phyloP scores from a whole-genome alignment of 2,329 filamentous ascomycete genomes.

The Arachnomyces sp. region DNA sequence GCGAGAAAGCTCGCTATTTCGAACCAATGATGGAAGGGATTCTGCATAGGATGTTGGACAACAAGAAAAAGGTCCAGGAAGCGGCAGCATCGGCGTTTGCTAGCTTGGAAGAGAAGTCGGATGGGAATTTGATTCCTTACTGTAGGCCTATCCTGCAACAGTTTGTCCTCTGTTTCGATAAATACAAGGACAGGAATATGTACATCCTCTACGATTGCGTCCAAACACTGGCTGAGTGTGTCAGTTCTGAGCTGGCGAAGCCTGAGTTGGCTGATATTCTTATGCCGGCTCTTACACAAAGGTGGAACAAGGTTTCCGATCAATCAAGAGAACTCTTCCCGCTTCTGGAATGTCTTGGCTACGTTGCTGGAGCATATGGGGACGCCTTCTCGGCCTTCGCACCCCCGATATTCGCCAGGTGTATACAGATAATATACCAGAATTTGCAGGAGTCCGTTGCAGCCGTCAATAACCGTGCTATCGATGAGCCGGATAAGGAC shows the following conservation, averaged over 20 bases:
- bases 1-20: slow-evolving; percentile 70
- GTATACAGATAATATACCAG: slow-evolving; percentile 81
- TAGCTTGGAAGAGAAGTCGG: slow-evolving; percentile 89
- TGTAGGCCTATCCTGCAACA: slow-evolving; percentile 84
- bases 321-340: slow-evolving; percentile 91
- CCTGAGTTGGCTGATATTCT: slow-evolving; percentile 74
- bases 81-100: slow-evolving; percentile 93
- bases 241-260: slow-evolving; percentile 72
- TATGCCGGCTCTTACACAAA: slow-evolving; percentile 84
- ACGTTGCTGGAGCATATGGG: slow-evolving; percentile 80
- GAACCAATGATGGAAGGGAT: slow-evolving; percentile 97
- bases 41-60: slow-evolving; percentile 86
- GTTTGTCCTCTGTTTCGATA: slow-evolving; percentile 83
- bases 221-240: slow-evolving; percentile 88
- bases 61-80: slow-evolving; percentile 96
- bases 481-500: slow-evolving; percentile 87
- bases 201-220: slow-evolving; percentile 98
- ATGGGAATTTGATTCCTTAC: slow-evolving; percentile 72
- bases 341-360: slow-evolving; percentile 90
- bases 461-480: slow-evolving; percentile 57
- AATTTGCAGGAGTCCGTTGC: slow-evolving; percentile 77
- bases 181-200: slow-evolving; percentile 98
- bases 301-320: slow-evolving; percentile 81
- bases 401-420: slow-evolving; percentile 75
- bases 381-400: slow-evolving; percentile 79